Evolutionary conservation across 1,284 basidiomycete species (phyloP).

Genomic region (Hemileia vastatrix): DNA sequence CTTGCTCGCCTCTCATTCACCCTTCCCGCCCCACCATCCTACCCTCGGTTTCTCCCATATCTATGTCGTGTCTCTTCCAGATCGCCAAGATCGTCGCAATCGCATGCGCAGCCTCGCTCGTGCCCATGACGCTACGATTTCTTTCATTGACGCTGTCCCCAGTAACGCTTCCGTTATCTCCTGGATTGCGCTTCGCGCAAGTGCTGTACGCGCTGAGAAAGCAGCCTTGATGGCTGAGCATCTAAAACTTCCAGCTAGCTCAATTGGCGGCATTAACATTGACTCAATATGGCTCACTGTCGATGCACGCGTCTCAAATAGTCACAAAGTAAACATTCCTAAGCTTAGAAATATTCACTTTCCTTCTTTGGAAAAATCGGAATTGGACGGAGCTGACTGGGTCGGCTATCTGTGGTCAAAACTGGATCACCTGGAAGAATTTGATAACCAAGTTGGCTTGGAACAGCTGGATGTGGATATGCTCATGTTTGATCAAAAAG

Average conservation of each 20-base stretch:
- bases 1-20: slow-evolving; percentile 24
- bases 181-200: slow-evolving; percentile 38
- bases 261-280: slow-evolving; percentile 27
- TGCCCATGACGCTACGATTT: slow-evolving; percentile 32
- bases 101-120: slow-evolving; percentile 56
- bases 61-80: slow-evolving; percentile 56
- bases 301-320: too few species aligned
- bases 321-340: background rate
- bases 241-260: background rate
- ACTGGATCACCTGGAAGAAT: slow-evolving; percentile 20
- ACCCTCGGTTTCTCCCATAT: slow-evolving; percentile 45
- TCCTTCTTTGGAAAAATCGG: slow-evolving; percentile 5
- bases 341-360: slow-evolving; percentile 3
- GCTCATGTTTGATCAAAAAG: slow-evolving; percentile 30
- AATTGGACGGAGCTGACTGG: slow-evolving; percentile 21
- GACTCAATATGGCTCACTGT: slow-evolving; percentile 25
- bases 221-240: slow-evolving; percentile 25
- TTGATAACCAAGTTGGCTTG: slow-evolving; percentile 14
- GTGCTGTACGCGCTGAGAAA: slow-evolving; percentile 27
- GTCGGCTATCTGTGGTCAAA: slow-evolving; percentile 24
- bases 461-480: slow-evolving; percentile 8
- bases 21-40: slow-evolving; percentile 26
- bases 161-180: slow-evolving; percentile 29
- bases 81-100: slow-evolving; percentile 50
- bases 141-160: slow-evolving; percentile 34